phyloP scores from a whole-genome alignment of 257 asterid genomes.

The Fraxinus cuspidata region DNA sequence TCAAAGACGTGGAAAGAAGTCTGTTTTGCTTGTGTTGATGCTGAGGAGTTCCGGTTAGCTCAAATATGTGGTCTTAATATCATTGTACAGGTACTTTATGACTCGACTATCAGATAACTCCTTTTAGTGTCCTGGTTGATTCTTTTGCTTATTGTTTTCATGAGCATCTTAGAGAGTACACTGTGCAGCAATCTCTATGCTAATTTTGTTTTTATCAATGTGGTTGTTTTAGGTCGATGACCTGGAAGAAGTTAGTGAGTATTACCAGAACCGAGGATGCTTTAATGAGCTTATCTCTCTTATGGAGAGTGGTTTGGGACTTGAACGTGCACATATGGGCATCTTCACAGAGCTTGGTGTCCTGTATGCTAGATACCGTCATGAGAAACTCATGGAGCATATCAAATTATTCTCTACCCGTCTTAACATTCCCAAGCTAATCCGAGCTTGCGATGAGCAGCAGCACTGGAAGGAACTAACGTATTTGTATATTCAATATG shows the following conservation, averaged over 20 bases:
- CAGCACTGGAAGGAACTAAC: conserved; percentile 99
- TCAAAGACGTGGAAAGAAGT: conserved; percentile 99
- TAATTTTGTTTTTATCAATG: conserved; percentile 5
- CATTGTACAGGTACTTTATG: conserved; percentile 79
- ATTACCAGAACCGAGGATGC: conserved; percentile 96
- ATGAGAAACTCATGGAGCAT: conserved; percentile 99
- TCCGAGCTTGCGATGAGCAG: conserved; percentile 99
- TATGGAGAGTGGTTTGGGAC: conserved; percentile 98
- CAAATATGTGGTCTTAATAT: conserved; percentile 99
- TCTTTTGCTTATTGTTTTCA: background rate
- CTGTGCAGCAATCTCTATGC: background rate
- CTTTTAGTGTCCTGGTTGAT: background rate
- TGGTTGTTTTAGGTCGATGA: conserved; percentile 80
- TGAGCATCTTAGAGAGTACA: background rate
- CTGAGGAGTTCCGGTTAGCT: conserved; percentile 99
- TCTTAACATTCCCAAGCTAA: conserved; percentile 94
- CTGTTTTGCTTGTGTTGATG: conserved; percentile 99
- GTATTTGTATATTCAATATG: conserved; percentile 87
- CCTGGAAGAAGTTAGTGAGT: conserved; percentile 98
- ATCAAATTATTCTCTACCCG: conserved; percentile 92
- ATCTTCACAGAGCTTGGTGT: conserved; percentile 98
- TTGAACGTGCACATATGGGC: conserved; percentile 99
- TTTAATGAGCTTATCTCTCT: conserved; percentile 95
- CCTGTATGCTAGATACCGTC: conserved; percentile 94
- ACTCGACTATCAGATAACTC: background rate